Evolutionary conservation across 75 land plant species (phyloP).

Genomic region (Isoetes taiwanensis): DNA sequence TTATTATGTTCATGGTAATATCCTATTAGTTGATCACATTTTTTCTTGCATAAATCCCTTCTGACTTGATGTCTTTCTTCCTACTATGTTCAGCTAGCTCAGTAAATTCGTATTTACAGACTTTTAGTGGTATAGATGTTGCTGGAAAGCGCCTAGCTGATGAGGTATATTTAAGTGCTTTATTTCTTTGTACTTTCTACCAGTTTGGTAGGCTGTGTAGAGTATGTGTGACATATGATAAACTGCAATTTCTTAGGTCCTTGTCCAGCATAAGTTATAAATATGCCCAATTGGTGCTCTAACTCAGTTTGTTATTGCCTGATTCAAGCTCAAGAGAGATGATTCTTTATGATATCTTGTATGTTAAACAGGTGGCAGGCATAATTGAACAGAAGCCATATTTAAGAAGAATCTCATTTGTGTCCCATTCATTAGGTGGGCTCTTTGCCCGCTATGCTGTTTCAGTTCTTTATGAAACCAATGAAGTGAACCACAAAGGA

Average conservation of each 20-base stretch:
- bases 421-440: background rate
- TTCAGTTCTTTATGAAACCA: background rate
- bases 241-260: no score
- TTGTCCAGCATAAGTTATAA: no score
- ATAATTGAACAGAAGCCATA: background rate
- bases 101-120: background rate
- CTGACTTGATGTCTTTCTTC: no score
- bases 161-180: no score
- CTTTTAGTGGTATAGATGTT: background rate
- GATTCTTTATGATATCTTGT: no score
- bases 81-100: background rate
- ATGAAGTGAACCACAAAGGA: background rate
- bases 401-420: background rate
- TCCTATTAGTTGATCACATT: no score
- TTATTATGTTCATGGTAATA: background rate
- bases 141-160: slow-evolving; percentile 7
- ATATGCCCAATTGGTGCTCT: no score
- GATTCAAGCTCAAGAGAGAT: no score
- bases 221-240: no score
- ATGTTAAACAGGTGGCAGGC: background rate
- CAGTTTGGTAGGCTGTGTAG: no score
- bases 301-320: no score
- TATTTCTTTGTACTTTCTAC: no score
- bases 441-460: slow-evolving; percentile 6
- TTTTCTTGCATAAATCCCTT: background rate